phyloP scores from a whole-genome alignment of 306 rosid species.

The Mimosa bimucronata region DNA sequence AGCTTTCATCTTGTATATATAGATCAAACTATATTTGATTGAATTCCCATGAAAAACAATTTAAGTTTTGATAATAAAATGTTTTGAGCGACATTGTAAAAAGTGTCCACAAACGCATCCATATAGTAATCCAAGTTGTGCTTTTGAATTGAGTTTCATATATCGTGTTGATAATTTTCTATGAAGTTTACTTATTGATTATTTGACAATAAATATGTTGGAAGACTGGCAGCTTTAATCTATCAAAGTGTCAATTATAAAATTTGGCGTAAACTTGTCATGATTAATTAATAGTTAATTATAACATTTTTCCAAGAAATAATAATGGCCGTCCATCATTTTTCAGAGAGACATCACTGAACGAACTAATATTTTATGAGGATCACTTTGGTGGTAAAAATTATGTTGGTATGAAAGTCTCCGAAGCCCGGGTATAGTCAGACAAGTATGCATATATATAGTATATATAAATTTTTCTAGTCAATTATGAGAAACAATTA shows the following conservation, averaged over 20 bases:
- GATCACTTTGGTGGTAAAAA: too few relatives aligned
- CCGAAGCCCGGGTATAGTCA: background rate
- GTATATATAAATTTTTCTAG: background rate
- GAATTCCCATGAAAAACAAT: background rate
- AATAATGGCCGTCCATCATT: background rate
- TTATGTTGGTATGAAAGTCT: too few relatives aligned
- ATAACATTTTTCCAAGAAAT: background rate
- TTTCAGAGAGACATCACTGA: background rate
- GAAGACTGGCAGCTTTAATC: too few relatives aligned
- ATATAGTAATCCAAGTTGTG: background rate
- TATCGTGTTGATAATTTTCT: background rate
- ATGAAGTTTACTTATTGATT: background rate
- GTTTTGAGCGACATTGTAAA: background rate
- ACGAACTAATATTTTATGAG: background rate
- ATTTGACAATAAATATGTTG: background rate
- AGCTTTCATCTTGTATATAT: too few relatives aligned
- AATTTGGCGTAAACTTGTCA: too few relatives aligned
- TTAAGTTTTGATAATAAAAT: background rate
- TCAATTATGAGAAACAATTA: background rate
- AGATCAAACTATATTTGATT: too few relatives aligned
- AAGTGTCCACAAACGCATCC: background rate
- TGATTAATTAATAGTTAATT: background rate
- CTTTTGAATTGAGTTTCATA: background rate
- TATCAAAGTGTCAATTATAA: too few relatives aligned
- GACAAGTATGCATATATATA: background rate